phyloP scores from a whole-genome alignment of 192 early-diverging fungal species.

The Backusella tarrabulga region DNA sequence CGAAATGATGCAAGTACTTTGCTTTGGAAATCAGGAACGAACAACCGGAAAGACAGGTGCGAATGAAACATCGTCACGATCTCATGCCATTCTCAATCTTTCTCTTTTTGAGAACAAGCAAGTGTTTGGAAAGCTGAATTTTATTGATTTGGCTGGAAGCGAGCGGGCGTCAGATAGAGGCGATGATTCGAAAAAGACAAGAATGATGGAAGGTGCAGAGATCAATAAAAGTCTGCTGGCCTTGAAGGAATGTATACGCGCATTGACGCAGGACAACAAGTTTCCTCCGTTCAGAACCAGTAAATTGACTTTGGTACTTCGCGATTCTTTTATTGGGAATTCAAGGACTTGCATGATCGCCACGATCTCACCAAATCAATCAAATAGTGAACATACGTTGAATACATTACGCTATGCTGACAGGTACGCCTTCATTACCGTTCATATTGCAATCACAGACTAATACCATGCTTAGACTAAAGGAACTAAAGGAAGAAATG shows the following conservation, averaged over 20 bases:
- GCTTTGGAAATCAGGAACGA: conserved; percentile 82
- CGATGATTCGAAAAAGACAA: conserved; percentile 57
- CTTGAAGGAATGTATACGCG: conserved; percentile 96
- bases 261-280: conserved; percentile 86
- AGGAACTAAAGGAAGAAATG: conserved; percentile 22
- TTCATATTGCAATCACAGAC: background rate
- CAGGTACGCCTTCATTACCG: conserved; percentile 38
- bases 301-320: conserved; percentile 90
- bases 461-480: background rate
- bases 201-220: conserved; percentile 94
- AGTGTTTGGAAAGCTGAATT: conserved; percentile 81
- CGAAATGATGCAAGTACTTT: conserved; percentile 87
- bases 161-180: conserved; percentile 97
- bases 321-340: conserved; percentile 97
- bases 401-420: conserved; percentile 98
- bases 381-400: conserved; percentile 93
- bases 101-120: conserved; percentile 57
- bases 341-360: conserved; percentile 98
- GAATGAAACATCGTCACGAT: conserved; percentile 93
- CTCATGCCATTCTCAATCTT: conserved; percentile 95
- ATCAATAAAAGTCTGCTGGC: conserved; percentile 98
- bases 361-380: conserved; percentile 89
- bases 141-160: conserved; percentile 97
- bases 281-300: conserved; percentile 95
- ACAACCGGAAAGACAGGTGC: conserved; percentile 94